These are phyloP conservation scores for Ceratobasidium sp. DNA, from an alignment of 1,284 basidiomycete species.

Conservation along the genomic window DNA sequence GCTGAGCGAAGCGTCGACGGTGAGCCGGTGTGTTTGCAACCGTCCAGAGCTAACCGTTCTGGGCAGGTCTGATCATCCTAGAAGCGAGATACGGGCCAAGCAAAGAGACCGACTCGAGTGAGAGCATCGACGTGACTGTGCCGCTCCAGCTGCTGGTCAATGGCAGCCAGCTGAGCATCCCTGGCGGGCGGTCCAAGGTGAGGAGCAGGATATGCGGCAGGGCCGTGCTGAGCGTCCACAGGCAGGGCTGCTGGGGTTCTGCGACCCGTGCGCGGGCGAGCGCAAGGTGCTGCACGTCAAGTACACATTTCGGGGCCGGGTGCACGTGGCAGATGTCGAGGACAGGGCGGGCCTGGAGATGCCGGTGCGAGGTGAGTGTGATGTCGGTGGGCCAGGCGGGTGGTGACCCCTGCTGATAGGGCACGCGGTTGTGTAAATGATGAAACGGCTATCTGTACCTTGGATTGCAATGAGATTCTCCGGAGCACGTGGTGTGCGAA, in stretches of 20 bases:
- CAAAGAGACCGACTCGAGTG: conserved; percentile 58
- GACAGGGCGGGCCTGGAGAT: conserved; percentile 74
- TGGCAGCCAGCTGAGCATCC: conserved; percentile 79
- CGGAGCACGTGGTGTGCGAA: conserved; percentile 3
- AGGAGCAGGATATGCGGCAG: conserved; percentile 46
- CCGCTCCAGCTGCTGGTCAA: conserved; percentile 83
- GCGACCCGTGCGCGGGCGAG: conserved; percentile 72
- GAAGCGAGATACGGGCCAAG: conserved; percentile 71
- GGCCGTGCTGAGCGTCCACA: conserved; percentile 48
- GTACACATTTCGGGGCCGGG: conserved; percentile 76
- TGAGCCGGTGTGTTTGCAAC: conserved; percentile 43
- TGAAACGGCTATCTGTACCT: conserved; percentile 12
- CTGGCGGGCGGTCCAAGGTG: conserved; percentile 67
- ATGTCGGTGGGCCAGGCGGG: background rate
- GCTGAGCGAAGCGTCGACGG: conserved; percentile 54
- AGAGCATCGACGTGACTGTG: conserved; percentile 71
- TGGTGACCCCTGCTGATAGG: conserved; percentile 13
- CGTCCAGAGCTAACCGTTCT: background rate
- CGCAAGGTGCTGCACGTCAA: conserved; percentile 72
- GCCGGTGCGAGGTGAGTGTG: conserved; percentile 71
- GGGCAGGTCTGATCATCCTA: conserved; percentile 71
- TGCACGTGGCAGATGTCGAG: conserved; percentile 78
- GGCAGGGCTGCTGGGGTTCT: conserved; percentile 75
- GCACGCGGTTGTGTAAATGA: conserved; percentile 21
- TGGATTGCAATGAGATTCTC: conserved; percentile 14